Evolutionary conservation across 257 asterid species (phyloP).

Genomic region (Nicotiana undulata): DNA sequence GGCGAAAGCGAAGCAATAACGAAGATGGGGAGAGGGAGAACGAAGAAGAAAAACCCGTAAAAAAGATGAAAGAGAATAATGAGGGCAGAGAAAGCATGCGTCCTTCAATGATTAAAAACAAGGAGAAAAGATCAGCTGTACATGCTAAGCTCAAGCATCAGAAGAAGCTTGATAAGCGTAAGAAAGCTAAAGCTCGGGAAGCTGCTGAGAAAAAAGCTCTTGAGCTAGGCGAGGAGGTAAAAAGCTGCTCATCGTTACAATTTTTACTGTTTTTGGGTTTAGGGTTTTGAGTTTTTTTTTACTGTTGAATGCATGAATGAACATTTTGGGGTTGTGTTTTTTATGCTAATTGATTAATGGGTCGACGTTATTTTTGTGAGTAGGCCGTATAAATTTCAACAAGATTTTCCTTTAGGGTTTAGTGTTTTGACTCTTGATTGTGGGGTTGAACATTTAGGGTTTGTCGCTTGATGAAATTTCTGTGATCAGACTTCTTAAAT

Average conservation of each 20-base stretch:
- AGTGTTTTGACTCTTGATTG: not conserved
- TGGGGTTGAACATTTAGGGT: not conserved
- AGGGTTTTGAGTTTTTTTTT: not conserved
- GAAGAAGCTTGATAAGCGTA: slow-evolving; percentile 67
- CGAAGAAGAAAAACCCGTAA: not conserved
- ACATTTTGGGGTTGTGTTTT: not conserved
- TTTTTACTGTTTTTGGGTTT: not conserved
- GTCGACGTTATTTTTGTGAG: not conserved
- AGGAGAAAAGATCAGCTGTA: slow-evolving; percentile 69
- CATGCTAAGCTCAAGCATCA: slow-evolving; percentile 76
- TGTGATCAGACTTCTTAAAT: not conserved
- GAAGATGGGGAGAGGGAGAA: not conserved
- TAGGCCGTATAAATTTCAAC: not conserved
- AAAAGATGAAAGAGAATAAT: slow-evolving; percentile 19
- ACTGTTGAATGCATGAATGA: not conserved
- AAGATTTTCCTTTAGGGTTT: not conserved
- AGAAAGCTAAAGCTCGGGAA: slow-evolving; percentile 61
- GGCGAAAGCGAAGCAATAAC: slow-evolving; percentile 3
- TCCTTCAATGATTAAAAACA: slow-evolving; percentile 76
- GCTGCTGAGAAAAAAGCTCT: slow-evolving; percentile 74
- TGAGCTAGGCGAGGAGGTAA: slow-evolving; percentile 83
- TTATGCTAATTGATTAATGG: not conserved
- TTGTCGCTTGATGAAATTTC: not conserved
- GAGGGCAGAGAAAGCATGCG: slow-evolving; percentile 33
- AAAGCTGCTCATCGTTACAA: not conserved